Evolutionary conservation across 2,329 filamentous ascomycete species (phyloP).

Genomic region (Cladophialophora bantiana): DNA sequence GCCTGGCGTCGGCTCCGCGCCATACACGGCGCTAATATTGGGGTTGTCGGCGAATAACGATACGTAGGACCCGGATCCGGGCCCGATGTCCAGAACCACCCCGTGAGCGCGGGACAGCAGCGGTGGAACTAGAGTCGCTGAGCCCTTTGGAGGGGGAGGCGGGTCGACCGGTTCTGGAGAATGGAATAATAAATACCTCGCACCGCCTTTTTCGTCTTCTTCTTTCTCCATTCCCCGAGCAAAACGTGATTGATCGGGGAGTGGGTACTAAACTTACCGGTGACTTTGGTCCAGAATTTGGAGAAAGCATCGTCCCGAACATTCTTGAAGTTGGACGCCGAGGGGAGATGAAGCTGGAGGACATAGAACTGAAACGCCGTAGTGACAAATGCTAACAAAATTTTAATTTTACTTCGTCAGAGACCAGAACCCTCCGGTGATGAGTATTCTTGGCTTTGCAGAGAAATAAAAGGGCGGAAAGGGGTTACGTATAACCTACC

Average conservation of each 20-base stretch:
- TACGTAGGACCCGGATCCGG: conserved; percentile 61
- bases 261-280: conserved; percentile 40
- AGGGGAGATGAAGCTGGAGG: conserved; percentile 23
- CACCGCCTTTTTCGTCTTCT: background rate
- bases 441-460: background rate
- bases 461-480: background rate
- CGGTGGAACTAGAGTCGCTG: conserved; percentile 50
- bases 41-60: conserved; percentile 51
- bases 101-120: conserved; percentile 52
- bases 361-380: conserved; percentile 26
- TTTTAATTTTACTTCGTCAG: background rate
- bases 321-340: conserved; percentile 29
- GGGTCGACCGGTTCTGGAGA: conserved; percentile 35
- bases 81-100: conserved; percentile 58
- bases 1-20: conserved; percentile 59
- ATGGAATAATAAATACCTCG: background rate
- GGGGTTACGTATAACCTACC: conserved; percentile 11
- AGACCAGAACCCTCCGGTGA: background rate
- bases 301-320: conserved; percentile 52
- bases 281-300: conserved; percentile 51
- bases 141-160: conserved; percentile 40
- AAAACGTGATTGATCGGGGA: background rate
- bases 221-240: background rate
- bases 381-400: conserved; percentile 26
- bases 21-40: conserved; percentile 58